Evolutionary conservation across 805 yeast species (phyloP), one percentile per base, ranked within the genome.

Genomic region (Candida gorgasii): DNA sequence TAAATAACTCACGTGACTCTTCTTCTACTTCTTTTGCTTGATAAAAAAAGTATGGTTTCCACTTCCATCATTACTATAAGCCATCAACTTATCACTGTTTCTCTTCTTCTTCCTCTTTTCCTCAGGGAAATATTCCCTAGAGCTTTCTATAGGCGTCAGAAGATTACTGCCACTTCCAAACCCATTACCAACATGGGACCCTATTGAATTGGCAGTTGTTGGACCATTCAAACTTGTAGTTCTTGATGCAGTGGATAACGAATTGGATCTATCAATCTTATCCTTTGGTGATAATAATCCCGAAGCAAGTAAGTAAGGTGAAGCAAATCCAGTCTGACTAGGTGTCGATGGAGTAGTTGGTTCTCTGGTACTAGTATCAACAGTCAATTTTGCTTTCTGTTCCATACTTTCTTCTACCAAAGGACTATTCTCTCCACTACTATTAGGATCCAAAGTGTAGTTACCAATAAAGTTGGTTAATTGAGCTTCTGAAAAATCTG

Each of bases 221-320:
- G 36, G 34, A 3, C 27, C 33, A 16, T 22, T 29, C 5, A 49
- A 43, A 4, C 54, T 43, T 2, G 48, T 40, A 35, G 41, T 36
- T 22, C 46, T 17, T 13, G 43, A 32, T 20, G 12, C 5, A 11
- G 17, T 28, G 3, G 34, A 20, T 15, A 37, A 8, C 3, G 51
- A 26, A 13, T 44, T 46, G 8, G 50, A 42, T 26, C 41, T 46
- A 24, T 47, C 48, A 28, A 56, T 52, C 15, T 42, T 46, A 4
- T 56, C 60, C 56, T 47, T 70, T 1, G 86, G 84, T 0, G 86
- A 75, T 38, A 75, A 55, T 22, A 78, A 54, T 1, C 86, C 87
- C 0, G 86, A 77, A 0, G 87, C 85, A 45, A 82, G 60, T 35
- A 82, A 65, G 50, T 81, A 84, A 2, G 89, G 89, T 5, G 89